Evolutionary conservation across 192 early-diverging fungal genomes (phyloP).

Genomic region (Backusella macrospora): DNA sequence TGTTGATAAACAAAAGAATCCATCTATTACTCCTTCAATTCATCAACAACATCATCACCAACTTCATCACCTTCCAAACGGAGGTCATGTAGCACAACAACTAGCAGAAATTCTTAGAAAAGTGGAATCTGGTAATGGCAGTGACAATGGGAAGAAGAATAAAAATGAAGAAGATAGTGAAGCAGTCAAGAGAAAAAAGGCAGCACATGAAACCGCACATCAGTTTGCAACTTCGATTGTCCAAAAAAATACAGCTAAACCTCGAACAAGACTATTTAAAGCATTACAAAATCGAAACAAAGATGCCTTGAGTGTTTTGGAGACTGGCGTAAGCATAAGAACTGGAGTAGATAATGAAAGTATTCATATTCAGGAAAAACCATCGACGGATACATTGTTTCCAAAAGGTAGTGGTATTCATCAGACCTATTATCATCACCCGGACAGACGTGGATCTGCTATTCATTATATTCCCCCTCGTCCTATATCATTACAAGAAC

Average conservation of each 20-base stretch:
- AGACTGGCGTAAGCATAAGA: neutral
- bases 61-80: neutral
- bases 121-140: constrained; percentile 18
- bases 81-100: constrained; percentile 14
- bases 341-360: neutral
- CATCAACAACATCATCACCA: neutral
- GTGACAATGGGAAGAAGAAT: neutral
- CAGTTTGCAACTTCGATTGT: neutral
- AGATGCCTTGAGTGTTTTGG: neutral
- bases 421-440: constrained; percentile 34
- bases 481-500: neutral
- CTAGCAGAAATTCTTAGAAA: constrained; percentile 17
- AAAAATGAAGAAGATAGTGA: neutral
- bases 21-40: neutral
- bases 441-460: neutral
- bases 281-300: neutral
- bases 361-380: neutral
- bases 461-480: neutral
- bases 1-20: neutral
- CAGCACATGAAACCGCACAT: neutral
- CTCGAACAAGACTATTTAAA: too few species aligned
- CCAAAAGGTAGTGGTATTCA: constrained; percentile 13
- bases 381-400: neutral
- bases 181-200: neutral
- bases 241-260: neutral